Percentiles rank a stretch among this genome's conserved stretches.
phyloP scores from a whole-genome alignment of 257 asterid genomes.

The Pogostemon cablin region DNA sequence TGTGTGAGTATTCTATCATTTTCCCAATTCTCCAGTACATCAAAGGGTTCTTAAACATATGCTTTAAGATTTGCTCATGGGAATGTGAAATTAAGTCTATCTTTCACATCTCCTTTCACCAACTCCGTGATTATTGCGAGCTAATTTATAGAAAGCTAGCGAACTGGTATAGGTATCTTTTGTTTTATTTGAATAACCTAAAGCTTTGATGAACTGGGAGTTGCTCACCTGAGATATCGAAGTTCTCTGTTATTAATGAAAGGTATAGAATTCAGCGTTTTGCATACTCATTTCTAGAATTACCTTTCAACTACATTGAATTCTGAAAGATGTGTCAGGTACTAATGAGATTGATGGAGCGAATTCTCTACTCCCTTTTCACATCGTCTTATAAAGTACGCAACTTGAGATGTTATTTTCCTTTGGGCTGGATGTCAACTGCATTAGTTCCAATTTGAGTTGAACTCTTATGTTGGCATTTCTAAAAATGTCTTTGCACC shows the following conservation, averaged over 20 bases:
- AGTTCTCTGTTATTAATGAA: background rate
- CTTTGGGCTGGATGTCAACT: conserved; percentile 15
- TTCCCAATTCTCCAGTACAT: conserved; percentile 8
- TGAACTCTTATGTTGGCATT: conserved; percentile 10
- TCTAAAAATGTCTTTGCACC: background rate
- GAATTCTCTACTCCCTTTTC: too few species aligned
- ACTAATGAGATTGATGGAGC: too few species aligned
- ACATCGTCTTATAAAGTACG: background rate
- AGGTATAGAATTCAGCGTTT: background rate
- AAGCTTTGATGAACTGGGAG: conserved; percentile 18
- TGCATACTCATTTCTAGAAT: conserved; percentile 1
- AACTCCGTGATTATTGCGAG: background rate
- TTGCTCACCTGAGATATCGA: background rate
- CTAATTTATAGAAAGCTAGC: conserved; percentile 10
- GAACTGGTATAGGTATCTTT: background rate
- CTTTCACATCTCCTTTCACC: background rate
- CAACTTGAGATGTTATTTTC: background rate
- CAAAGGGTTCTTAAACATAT: background rate
- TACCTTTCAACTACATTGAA: conserved; percentile 2
- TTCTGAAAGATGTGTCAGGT: conserved; percentile 13
- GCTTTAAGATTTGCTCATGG: background rate
- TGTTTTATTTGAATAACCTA: background rate
- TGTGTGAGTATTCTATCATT: background rate
- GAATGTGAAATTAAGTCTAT: background rate
- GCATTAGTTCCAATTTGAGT: background rate